Evolutionary conservation across 2,329 filamentous ascomycete species (phyloP).

Genomic region (Aspergillus persii): DNA sequence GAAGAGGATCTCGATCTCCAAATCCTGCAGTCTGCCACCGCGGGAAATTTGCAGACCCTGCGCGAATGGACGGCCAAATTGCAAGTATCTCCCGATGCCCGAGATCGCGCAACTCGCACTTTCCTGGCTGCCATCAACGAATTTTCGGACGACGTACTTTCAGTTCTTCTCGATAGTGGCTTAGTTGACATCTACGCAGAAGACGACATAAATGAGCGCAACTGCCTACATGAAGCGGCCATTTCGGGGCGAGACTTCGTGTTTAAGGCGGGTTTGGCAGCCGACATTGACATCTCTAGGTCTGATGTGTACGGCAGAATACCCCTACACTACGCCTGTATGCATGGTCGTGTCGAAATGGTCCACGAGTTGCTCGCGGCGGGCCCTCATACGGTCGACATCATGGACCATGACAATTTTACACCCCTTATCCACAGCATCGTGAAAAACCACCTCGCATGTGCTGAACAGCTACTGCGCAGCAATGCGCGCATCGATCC

Average conservation of each 20-base stretch:
- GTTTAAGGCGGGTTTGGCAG: conserved; percentile 70
- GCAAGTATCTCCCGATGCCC: conserved; percentile 57
- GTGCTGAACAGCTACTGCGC: conserved; percentile 73
- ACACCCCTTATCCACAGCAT: conserved; percentile 94
- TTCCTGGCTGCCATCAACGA: conserved; percentile 89
- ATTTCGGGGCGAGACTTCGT: conserved; percentile 86
- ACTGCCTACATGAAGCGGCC: conserved; percentile 93
- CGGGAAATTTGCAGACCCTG: conserved; percentile 73
- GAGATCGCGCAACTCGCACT: conserved; percentile 79
- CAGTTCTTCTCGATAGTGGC: conserved; percentile 73
- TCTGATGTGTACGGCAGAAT: conserved; percentile 93
- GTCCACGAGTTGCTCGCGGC: conserved; percentile 69
- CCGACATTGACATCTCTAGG: conserved; percentile 71
- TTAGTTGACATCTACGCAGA: conserved; percentile 88
- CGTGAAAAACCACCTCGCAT: conserved; percentile 78
- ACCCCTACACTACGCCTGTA: conserved; percentile 91
- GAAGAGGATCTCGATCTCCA: conserved; percentile 88
- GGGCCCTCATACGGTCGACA: conserved; percentile 73
- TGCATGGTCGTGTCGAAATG: conserved; percentile 87
- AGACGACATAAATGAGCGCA: conserved; percentile 96
- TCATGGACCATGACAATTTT: conserved; percentile 95
- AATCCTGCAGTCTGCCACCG: conserved; percentile 77
- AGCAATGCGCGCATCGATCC: conserved; percentile 84
- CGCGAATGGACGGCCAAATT: conserved; percentile 78
- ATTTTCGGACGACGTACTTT: conserved; percentile 72